phyloP scores from a whole-genome alignment of 805 yeast species.

The Scheffersomyces ergatensis region DNA sequence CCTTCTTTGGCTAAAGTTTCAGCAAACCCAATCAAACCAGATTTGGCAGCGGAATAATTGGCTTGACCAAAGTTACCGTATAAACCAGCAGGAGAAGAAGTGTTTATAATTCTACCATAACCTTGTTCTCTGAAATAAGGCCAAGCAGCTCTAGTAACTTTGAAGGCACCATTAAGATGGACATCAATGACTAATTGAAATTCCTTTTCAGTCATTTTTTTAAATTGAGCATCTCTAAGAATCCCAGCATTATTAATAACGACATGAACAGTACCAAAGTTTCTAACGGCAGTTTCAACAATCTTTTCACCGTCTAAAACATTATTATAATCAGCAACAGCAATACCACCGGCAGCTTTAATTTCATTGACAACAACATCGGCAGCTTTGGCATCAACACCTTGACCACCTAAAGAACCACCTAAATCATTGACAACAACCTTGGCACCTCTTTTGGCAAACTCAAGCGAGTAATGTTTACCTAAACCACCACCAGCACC shows the following conservation, averaged over 20 bases:
- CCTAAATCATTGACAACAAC: constrained; percentile 96
- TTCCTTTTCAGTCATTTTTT: constrained; percentile 79
- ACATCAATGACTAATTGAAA: constrained; percentile 80
- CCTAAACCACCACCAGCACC: constrained; percentile 99
- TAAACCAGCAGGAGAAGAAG: constrained; percentile 96
- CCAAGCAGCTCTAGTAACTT: constrained; percentile 89
- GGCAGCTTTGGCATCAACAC: constrained; percentile 71
- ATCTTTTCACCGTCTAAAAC: constrained; percentile 83
- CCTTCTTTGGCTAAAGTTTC: constrained; percentile 97
- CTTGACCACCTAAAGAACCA: constrained; percentile 74
- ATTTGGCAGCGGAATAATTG: constrained; percentile 90
- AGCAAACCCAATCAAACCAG: constrained; percentile 85
- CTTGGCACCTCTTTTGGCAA: constrained; percentile 87
- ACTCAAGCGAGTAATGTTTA: constrained; percentile 79
- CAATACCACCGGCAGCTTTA: constrained; percentile 69
- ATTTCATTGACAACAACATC: constrained; percentile 89
- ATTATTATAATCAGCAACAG: constrained; percentile 93
- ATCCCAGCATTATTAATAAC: constrained; percentile 95
- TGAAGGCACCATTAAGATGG: constrained; percentile 86
- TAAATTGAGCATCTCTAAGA: constrained; percentile 80
- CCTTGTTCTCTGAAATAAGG: constrained; percentile 79
- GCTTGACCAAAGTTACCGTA: constrained; percentile 97
- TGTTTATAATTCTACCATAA: constrained; percentile 86
- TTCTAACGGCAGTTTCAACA: constrained; percentile 78
- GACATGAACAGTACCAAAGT: constrained; percentile 85